Evolutionary conservation across 805 yeast species (phyloP), one percentile per base, ranked within the genome.

Genomic region (Candida boleticola): DNA sequence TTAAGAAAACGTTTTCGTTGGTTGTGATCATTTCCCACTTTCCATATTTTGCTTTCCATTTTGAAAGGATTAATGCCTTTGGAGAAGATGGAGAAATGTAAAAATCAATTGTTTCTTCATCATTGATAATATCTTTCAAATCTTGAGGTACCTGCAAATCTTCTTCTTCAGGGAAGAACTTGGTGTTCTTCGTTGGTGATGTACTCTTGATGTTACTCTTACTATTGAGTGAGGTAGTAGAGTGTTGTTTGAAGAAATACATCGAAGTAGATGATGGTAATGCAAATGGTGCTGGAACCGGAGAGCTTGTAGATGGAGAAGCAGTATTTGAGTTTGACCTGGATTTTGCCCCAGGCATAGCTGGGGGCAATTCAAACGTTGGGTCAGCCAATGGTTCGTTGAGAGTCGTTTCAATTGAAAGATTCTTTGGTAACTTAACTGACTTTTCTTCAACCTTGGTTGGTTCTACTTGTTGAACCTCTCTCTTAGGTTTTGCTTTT

Each of bases 21-120:
- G 61, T 50, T 0, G 74, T 68, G 37, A 70, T 41, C 70, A 70
- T 61, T 49, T 70, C 74, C 74, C 74, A 70, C 42, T 68, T 68
- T 2, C 74, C 76, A 33, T 57, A 62, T 27, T 60, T 60, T 29
- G 57, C 51, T 46, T 66, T 70, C 76, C 76, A 70, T 45, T 61
- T 64, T 13, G 74, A 70, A 9, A 70, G 58, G 37, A 65, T 68
- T 54, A 70, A 52, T 4, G 66, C 49, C 44, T 64, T 62, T 5
- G 73, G 63, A 1, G 63, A 21, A 1, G 64, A 43, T 13, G 64
- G 61, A 3, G 70, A 54, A 10, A 70, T 60, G 50, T 55, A 70
- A 48, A 61, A 63, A 42, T 70, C 76, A 22, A 63, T 49, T 6
- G 73, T 50, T 14, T 54, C 54, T 2, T 69, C 73, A 22, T 63